Conservation (phyloP, 2,329 filamentous ascomycete species). For the Bipolaris sorokiniana region DNA sequence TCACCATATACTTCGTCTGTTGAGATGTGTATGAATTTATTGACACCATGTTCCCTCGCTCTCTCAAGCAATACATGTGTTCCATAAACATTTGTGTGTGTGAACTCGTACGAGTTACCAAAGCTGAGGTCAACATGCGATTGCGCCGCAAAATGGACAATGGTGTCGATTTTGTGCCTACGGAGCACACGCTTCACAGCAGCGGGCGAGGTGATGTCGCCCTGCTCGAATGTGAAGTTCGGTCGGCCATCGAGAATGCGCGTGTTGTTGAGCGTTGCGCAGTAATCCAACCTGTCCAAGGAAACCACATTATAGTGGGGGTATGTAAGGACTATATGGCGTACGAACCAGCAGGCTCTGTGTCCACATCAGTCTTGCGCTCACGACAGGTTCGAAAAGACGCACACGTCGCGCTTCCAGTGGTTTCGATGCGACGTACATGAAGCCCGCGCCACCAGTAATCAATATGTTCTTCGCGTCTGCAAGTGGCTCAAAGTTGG, state of each 20-base stretch:
- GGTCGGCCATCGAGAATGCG: slow-evolving; percentile 67
- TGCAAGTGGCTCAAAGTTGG: slow-evolving; percentile 70
- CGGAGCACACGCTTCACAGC: slow-evolving; percentile 75
- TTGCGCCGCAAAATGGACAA: slow-evolving; percentile 86
- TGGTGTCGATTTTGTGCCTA: slow-evolving; percentile 74
- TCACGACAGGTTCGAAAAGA: background rate
- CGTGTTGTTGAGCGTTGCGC: slow-evolving; percentile 80
- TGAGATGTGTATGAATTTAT: slow-evolving; percentile 79
- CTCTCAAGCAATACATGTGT: slow-evolving; percentile 84
- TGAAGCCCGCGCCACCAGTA: slow-evolving; percentile 84
- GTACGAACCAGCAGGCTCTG: slow-evolving; percentile 82
- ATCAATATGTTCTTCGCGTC: slow-evolving; percentile 82
- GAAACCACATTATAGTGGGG: slow-evolving; percentile 79
- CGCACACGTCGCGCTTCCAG: slow-evolving; percentile 11
- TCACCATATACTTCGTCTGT: slow-evolving; percentile 89
- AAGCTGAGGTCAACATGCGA: slow-evolving; percentile 85
- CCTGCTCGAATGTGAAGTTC: slow-evolving; percentile 81
- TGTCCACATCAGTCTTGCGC: slow-evolving; percentile 19
- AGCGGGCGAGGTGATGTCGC: slow-evolving; percentile 74
- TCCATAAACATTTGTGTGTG: slow-evolving; percentile 80
- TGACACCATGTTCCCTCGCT: slow-evolving; percentile 72
- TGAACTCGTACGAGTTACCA: slow-evolving; percentile 81
- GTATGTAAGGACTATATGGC: slow-evolving; percentile 77
- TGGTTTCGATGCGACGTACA: slow-evolving; percentile 60
- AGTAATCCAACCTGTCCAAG: slow-evolving; percentile 86